Base-by-base conservation (phyloP, 2,329 filamentous ascomycete genomes). In the Teratosphaeria zuluensis region DNA sequence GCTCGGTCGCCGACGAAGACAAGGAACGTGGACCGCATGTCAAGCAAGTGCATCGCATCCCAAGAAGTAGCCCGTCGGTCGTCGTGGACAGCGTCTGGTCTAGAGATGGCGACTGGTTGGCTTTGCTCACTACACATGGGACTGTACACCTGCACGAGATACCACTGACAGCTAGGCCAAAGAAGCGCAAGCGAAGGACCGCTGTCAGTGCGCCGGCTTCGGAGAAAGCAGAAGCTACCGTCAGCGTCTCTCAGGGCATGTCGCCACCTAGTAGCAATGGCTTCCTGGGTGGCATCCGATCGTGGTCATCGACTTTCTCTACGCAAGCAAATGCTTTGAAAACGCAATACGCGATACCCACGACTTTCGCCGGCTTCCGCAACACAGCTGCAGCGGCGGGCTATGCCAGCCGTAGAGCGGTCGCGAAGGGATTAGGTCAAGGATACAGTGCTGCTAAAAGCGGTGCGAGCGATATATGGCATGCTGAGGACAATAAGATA, bases 101-200 rank as follows among this genome's bases (percentile, higher is more conserved):
- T 57, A 89, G 89, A 3, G 86, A 86, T 58, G 90, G 89, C 24
- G 89, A 95, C 69, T 86, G 89, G 59, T 77, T 95, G 46, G 92
- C 92, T 1, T 86, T 99, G 75, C 85, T 96, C 30, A 97, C 94
- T 0, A 90, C 95, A 68, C 89, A 92, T 65, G 91, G 92, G n/a
- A 99, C 94, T 8, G 86, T 96, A 11, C 94, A 99, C 74, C 83
- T 97, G 51, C 86, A 96, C 63, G 89, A 96, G 64, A 83, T 97
- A 73, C 90, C 91, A 14, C 51, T 58, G 31, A 59, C 42, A 5
- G 48, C 64, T 12, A 80, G 84, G 7, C 53, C 58, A 14, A 60
- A 62, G 12, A 70, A 67, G 57, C 62, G 67, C 3, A 70, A 69
- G 48, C 65, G 68, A 12, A 57, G 61, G 24, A 60, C 56, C 56